phyloP scores from a whole-genome alignment of 2,329 filamentous ascomycete genomes.

The Torrubiellomyces zombiae region DNA sequence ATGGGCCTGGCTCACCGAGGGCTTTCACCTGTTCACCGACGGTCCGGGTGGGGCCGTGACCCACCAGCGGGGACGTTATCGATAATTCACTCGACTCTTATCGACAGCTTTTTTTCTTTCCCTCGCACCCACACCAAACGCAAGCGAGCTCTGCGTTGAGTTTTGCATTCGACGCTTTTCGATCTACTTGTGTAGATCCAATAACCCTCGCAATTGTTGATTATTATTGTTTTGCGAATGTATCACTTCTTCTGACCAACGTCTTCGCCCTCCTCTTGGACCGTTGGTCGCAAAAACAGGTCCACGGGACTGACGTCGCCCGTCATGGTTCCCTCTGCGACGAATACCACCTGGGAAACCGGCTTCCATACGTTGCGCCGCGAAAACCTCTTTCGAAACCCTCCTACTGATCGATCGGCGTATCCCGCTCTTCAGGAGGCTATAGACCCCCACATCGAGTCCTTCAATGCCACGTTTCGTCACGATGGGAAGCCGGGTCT shows the following conservation, averaged over 20 bases:
- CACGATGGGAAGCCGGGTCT: slow-evolving; percentile 41
- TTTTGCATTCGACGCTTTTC: too few relatives aligned
- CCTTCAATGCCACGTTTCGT: slow-evolving; percentile 82
- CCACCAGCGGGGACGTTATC: slow-evolving; percentile 10
- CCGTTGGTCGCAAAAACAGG: too few relatives aligned
- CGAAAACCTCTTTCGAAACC: slow-evolving; percentile 76
- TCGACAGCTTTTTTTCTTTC: slow-evolving; percentile 15
- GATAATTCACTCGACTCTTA: slow-evolving; percentile 11
- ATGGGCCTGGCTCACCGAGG: too few relatives aligned
- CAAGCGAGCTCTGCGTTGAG: too few relatives aligned
- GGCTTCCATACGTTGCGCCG: slow-evolving; percentile 74
- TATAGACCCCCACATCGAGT: slow-evolving; percentile 84
- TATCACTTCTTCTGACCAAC: too few relatives aligned
- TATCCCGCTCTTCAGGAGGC: slow-evolving; percentile 76
- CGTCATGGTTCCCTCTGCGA: slow-evolving; percentile 39
- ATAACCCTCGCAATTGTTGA: too few relatives aligned
- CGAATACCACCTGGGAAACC: slow-evolving; percentile 62
- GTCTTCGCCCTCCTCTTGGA: too few relatives aligned
- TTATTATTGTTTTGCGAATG: too few relatives aligned
- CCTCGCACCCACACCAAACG: slow-evolving; percentile 6
- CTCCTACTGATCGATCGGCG: slow-evolving; percentile 71
- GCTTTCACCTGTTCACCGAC: too few relatives aligned
- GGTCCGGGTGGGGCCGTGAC: too few relatives aligned
- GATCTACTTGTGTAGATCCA: too few relatives aligned
- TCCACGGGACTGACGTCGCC: too few relatives aligned